Base-by-base conservation (phyloP, 2,329 filamentous ascomycete species). In the Verticillium zaregamsianum region DNA sequence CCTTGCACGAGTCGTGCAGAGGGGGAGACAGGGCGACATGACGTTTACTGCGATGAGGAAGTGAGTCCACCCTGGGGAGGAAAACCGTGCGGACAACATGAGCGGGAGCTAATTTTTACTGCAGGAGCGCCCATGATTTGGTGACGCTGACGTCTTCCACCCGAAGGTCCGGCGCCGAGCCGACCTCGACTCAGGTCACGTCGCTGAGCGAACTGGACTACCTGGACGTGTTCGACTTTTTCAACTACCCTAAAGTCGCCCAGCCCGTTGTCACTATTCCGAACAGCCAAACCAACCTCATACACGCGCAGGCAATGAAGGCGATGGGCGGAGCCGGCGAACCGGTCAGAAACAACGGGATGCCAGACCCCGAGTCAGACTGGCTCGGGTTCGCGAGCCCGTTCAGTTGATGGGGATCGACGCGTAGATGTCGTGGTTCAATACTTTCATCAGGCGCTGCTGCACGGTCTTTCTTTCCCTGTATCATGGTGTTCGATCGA, bases 161-260 rank as follows among this genome's bases (percentile, higher is more conserved):
- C 0, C 71, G 76, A 17, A 73, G 69, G 11, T 77, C 76, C 0
- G 74, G 74, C 3, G 39, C 77, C 0, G 76, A 79, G 31, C 72
- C 71, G 3, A 77, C 74, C 5, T 75, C 75, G 17, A 75, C 76
- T 0, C 76, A 77, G 52, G 66, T 71, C 2, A 74, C 75, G 4
- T 74, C 77, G 0, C 69, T 76, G 5, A 73, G 69, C 63, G 77
- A 80, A 61, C 69, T 80, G 2, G 78, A 80, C 62, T 76, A 74
- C 55, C 77, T 80, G 23, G 77, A 80, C 31, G 71, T 80, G 3
- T 80, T 80, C 55, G 77, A 79, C 64, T 80, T 80, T 61, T 80
- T 80, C 67, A 78, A 79, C 28, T 77, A 75, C 52, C 77, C 77
- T 14, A 75, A 74, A 20, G 61, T 75, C 1, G 61, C 68, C 1